Conservation (phyloP, 768 basidiomycete genomes). For the Leccinellum rugosiceps region DNA sequence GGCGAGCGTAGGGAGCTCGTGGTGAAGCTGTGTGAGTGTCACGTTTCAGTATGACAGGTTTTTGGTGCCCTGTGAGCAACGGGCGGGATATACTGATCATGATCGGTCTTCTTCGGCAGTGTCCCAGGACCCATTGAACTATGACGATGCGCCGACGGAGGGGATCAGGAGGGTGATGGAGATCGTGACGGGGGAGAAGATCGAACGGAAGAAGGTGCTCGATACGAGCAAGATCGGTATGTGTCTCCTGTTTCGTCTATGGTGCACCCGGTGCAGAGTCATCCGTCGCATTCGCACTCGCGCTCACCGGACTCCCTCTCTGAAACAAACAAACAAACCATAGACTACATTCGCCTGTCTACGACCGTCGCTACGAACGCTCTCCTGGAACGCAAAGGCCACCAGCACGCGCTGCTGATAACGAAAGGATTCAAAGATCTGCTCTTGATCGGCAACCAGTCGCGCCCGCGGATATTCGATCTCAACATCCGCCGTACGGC, state of each 20-base stretch:
- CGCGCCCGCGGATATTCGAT: constrained; percentile 93
- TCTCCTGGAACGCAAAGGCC: constrained; percentile 90
- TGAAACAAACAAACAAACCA: background rate
- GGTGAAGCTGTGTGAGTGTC: constrained; percentile 75
- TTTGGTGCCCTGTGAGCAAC: background rate
- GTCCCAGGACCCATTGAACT: constrained; percentile 85
- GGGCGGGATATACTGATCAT: background rate
- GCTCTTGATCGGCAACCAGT: constrained; percentile 90
- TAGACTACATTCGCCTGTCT: constrained; percentile 88
- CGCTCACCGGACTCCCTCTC: too few relatives aligned
- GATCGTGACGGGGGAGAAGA: constrained; percentile 61
- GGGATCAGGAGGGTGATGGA: constrained; percentile 88
- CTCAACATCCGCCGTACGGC: constrained; percentile 78
- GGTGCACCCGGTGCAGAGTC: too few relatives aligned
- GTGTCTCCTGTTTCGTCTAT: background rate
- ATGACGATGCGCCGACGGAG: constrained; percentile 91
- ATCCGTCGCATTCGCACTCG: too few relatives aligned
- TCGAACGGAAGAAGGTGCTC: constrained; percentile 63
- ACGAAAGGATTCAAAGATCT: constrained; percentile 92
- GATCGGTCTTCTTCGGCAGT: constrained; percentile 43
- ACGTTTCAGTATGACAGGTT: background rate
- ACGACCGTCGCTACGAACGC: constrained; percentile 98
- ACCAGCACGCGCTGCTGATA: constrained; percentile 86
- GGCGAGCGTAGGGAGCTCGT: constrained; percentile 71
- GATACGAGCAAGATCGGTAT: constrained; percentile 80